Evolutionary conservation across 73 alveolate species (phyloP).

Genomic region (Paramecium bursaria): DNA sequence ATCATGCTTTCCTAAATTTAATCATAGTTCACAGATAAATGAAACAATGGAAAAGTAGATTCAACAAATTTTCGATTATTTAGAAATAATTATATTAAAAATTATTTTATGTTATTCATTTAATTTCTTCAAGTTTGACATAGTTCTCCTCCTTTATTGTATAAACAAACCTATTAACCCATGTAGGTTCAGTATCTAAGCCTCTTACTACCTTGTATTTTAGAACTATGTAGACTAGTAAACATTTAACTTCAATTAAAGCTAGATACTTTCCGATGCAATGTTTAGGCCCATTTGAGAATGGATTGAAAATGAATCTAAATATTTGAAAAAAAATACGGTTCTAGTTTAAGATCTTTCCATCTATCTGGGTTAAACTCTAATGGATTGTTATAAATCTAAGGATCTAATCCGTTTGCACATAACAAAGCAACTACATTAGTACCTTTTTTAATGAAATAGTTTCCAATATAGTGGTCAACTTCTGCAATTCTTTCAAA

Average conservation of each 20-base stretch:
- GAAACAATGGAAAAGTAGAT: too few relatives aligned
- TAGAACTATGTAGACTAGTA: constrained; percentile 39
- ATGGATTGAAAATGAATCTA: constrained; percentile 48
- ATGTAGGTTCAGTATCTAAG: background rate
- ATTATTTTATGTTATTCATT: background rate
- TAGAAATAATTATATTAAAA: too few relatives aligned
- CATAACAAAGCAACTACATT: background rate
- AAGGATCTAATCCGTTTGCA: background rate
- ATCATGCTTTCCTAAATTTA: too few relatives aligned
- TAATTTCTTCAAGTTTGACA: background rate
- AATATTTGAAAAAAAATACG: too few relatives aligned
- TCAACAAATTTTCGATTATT: too few relatives aligned
- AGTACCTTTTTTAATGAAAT: constrained; percentile 12
- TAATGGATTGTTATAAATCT: constrained; percentile 28
- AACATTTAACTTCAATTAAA: constrained; percentile 41
- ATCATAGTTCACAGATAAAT: too few relatives aligned
- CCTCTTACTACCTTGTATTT: constrained; percentile 14
- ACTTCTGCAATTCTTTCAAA: constrained; percentile 50
- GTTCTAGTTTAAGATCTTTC: constrained; percentile 9
- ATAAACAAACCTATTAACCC: constrained; percentile 48
- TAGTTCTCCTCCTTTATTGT: constrained; percentile 26
- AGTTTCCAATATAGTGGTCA: constrained; percentile 63
- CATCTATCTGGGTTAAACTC: constrained; percentile 60
- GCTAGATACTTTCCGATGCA: constrained; percentile 63
- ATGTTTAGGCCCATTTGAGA: constrained; percentile 47